phyloP scores from a whole-genome alignment of 139 green algal genomes.

The Yamagishiella unicocca region DNA sequence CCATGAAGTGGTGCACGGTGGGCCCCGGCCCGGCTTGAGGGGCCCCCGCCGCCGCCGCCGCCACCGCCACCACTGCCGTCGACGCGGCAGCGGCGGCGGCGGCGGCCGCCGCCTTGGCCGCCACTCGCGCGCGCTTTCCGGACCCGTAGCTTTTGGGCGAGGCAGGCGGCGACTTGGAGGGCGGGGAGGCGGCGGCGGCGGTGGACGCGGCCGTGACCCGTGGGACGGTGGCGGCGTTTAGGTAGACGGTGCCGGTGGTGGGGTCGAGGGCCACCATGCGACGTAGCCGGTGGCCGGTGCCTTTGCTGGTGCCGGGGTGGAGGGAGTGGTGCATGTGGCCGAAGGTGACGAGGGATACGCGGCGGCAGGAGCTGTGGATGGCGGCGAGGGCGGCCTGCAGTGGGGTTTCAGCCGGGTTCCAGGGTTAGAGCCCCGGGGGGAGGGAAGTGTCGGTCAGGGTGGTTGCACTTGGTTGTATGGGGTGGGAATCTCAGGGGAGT shows the following conservation, averaged over 20 bases:
- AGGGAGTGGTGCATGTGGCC: slow-evolving; percentile 85
- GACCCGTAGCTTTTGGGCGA: not conserved
- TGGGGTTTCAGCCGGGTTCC: not conserved
- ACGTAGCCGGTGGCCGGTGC: slow-evolving; percentile 15
- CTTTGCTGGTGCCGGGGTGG: not conserved
- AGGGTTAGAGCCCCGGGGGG: not conserved
- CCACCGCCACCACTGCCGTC: not conserved
- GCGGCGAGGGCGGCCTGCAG: slow-evolving; percentile 23
- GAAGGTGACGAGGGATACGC: slow-evolving; percentile 68
- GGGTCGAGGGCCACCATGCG: slow-evolving; percentile 72
- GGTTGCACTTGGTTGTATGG: too few species aligned
- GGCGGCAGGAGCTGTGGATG: slow-evolving; percentile 24
- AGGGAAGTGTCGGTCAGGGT: not conserved
- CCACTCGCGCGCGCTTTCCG: not conserved
- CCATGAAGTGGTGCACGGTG: slow-evolving; percentile 61
- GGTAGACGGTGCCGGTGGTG: slow-evolving; percentile 62
- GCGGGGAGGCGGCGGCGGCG: not conserved
- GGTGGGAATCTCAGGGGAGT: too few species aligned
- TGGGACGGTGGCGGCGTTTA: slow-evolving; percentile 82
- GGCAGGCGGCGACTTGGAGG: not conserved
- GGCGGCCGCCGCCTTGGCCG: not conserved
- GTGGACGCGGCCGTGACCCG: slow-evolving; percentile 41
- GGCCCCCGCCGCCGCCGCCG: not conserved
- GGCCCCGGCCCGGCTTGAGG: not conserved
- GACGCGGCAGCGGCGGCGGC: not conserved